These are phyloP conservation scores for Phylloporus rhodoxanthus DNA, from an alignment of 768 basidiomycete species.

Conservation along the genomic window DNA sequence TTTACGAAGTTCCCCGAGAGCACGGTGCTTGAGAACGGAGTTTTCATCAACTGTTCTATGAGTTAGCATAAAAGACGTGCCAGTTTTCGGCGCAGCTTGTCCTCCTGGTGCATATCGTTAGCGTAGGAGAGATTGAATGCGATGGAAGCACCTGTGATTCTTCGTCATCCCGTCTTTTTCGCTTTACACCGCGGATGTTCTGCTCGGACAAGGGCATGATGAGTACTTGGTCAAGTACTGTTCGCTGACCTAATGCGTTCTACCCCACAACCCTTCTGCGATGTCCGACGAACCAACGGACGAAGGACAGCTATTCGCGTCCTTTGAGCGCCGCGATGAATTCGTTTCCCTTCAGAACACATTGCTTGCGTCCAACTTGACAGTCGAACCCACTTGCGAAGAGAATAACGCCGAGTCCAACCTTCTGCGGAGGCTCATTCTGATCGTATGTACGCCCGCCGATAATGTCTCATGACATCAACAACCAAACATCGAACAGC, in stretches of 20 bases:
- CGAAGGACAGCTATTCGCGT: slow-evolving; percentile 45
- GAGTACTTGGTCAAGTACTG: neutral
- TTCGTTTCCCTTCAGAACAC: slow-evolving; percentile 47
- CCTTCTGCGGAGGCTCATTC: slow-evolving; percentile 38
- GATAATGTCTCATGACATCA: neutral
- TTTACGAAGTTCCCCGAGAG: slow-evolving; percentile 64
- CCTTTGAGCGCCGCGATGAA: slow-evolving; percentile 59
- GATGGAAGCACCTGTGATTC: slow-evolving; percentile 24
- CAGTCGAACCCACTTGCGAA: slow-evolving; percentile 36
- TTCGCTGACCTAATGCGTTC: slow-evolving; percentile 19
- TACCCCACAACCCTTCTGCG: neutral
- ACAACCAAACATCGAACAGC: slow-evolving; percentile 38
- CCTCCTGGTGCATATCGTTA: slow-evolving; percentile 29
- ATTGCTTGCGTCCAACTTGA: slow-evolving; percentile 47
- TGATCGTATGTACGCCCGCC: slow-evolving; percentile 43
- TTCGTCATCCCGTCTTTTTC: slow-evolving; percentile 39
- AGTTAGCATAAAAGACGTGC: slow-evolving; percentile 33
- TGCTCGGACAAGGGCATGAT: slow-evolving; percentile 8
- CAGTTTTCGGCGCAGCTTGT: slow-evolving; percentile 49
- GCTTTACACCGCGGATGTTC: slow-evolving; percentile 32
- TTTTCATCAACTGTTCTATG: slow-evolving; percentile 7
- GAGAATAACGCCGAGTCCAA: slow-evolving; percentile 40
- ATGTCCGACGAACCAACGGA: slow-evolving; percentile 36
- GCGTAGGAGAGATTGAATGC: neutral
- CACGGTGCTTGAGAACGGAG: slow-evolving; percentile 55